phyloP scores from a whole-genome alignment of 202 grass and related monocot genomes.

The Eragrostis tef region DNA sequence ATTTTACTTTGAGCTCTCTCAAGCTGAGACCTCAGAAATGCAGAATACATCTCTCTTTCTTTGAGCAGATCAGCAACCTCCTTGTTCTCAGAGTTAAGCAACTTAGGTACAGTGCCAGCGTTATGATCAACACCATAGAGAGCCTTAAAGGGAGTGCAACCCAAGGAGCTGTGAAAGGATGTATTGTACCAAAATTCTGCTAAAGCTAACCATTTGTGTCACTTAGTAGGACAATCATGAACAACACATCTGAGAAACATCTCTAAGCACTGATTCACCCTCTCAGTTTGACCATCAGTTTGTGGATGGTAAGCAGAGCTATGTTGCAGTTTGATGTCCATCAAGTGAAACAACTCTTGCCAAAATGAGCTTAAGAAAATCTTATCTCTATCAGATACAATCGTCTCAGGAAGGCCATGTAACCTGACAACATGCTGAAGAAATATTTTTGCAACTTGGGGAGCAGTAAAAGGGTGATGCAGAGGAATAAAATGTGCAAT shows the following conservation, averaged over 20 bases:
- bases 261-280: neutral
- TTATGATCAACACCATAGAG: neutral
- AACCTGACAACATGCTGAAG: too few relatives aligned
- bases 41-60: too few relatives aligned
- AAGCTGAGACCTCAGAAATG: neutral
- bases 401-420: too few relatives aligned
- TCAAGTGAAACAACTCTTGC: too few relatives aligned
- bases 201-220: neutral
- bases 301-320: too few relatives aligned
- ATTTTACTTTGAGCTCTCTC: neutral
- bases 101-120: neutral
- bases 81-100: rapidly evolving
- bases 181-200: neutral
- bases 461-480: too few relatives aligned
- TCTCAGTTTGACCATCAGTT: neutral
- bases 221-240: too few relatives aligned
- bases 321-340: neutral
- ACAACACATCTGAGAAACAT: neutral
- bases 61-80: neutral
- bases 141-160: neutral
- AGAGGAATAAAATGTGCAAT: too few relatives aligned
- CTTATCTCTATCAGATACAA: too few relatives aligned
- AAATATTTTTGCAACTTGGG: too few relatives aligned
- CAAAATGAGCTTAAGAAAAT: too few relatives aligned
- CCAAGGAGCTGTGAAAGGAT: neutral